Percentiles rank a stretch among this genome's conserved stretches.
phyloP scores from a whole-genome alignment of 2,329 filamentous ascomycete species.

The Colletotrichum somersetense region DNA sequence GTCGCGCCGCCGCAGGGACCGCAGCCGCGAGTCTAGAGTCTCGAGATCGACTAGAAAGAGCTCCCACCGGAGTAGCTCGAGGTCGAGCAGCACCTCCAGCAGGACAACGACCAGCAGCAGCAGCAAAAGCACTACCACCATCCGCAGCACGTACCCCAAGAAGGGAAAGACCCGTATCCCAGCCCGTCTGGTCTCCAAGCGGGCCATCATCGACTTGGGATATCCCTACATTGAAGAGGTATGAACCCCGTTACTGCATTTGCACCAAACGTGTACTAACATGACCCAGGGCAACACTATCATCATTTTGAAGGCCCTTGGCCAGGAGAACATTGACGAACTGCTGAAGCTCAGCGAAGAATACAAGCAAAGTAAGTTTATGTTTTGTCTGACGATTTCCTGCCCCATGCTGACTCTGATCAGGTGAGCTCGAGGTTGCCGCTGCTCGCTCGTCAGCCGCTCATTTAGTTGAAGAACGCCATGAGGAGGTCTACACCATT shows the following conservation, averaged over 20 bases:
- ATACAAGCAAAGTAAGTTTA: conserved; percentile 70
- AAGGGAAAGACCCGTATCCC: conserved; percentile 94
- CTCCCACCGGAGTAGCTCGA: conserved; percentile 55
- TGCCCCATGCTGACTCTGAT: conserved; percentile 23
- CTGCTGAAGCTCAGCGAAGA: conserved; percentile 86
- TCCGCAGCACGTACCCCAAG: conserved; percentile 77
- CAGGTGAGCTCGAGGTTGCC: conserved; percentile 60
- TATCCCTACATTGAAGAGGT: conserved; percentile 93
- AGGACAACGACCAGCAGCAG: conserved; percentile 54
- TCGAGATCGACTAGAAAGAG: conserved; percentile 56
- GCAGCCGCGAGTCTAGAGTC: conserved; percentile 57
- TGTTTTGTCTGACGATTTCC: background rate
- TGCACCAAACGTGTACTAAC: background rate
- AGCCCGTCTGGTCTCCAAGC: conserved; percentile 80
- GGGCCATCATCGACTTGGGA: conserved; percentile 84
- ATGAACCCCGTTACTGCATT: conserved; percentile 47
- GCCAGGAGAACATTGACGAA: conserved; percentile 92
- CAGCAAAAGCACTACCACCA: conserved; percentile 63
- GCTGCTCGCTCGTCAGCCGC: conserved; percentile 62
- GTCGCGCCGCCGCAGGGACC: conserved; percentile 59
- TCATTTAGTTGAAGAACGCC: conserved; percentile 61
- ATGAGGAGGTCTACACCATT: conserved; percentile 57
- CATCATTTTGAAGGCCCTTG: conserved; percentile 85
- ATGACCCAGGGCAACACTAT: conserved; percentile 77
- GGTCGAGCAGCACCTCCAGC: conserved; percentile 59